phyloP scores from a whole-genome alignment of 345 rosid genomes.

The Arabis hirsuta region DNA sequence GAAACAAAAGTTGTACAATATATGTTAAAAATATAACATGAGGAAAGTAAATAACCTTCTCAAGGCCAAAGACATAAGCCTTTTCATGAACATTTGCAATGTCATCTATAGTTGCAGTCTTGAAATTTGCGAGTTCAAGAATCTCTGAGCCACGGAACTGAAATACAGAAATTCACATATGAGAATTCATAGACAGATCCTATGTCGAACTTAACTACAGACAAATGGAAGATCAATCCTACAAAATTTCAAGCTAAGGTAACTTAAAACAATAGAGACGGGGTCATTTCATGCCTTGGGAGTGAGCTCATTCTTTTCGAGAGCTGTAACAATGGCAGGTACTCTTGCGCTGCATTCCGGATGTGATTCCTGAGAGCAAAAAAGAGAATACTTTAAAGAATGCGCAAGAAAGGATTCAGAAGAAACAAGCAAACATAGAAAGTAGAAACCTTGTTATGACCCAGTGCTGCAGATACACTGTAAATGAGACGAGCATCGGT shows the following conservation, averaged over 20 bases:
- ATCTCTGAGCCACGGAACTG: constrained; percentile 78
- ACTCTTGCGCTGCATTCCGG: constrained; percentile 95
- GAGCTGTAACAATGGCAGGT: constrained; percentile 83
- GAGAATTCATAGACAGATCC: constrained; percentile 5
- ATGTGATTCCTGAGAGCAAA: constrained; percentile 69
- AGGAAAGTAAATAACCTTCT: constrained; percentile 59
- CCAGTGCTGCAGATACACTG: constrained; percentile 82
- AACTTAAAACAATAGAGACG: background rate
- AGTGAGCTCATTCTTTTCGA: constrained; percentile 74
- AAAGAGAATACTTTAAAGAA: background rate
- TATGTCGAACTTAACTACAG: background rate
- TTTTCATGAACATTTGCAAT: constrained; percentile 74
- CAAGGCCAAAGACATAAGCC: constrained; percentile 83
- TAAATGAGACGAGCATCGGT: constrained; percentile 66
- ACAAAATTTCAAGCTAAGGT: constrained; percentile 5
- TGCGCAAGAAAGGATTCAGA: background rate
- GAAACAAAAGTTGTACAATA: background rate
- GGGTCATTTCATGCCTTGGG: constrained; percentile 55
- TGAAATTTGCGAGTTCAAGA: constrained; percentile 67
- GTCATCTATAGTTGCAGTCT: constrained; percentile 77
- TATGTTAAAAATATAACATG: background rate
- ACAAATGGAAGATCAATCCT: constrained; percentile 4
- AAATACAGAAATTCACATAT: constrained; percentile 14
- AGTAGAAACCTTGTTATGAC: constrained; percentile 77
- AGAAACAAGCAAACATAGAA: constrained; percentile 1